Percentiles rank a stretch among this genome's conserved stretches.
Conservation (phyloP, 202 grass and related monocot species). For the Hordeum pubiflorum region DNA sequence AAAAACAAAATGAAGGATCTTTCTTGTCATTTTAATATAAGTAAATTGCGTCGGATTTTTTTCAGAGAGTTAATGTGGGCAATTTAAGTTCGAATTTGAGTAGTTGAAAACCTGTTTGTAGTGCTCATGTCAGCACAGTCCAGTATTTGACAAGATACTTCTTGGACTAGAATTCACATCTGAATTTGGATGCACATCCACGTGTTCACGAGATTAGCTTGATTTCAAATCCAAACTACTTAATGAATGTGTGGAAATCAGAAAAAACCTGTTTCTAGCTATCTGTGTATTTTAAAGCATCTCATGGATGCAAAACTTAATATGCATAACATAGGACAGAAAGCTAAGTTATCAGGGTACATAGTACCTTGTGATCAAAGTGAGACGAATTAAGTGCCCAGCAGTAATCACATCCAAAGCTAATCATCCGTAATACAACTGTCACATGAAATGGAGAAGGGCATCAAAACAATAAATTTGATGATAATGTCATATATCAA, state of each 20-base stretch:
- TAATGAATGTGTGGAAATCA: background rate
- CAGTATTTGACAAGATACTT: background rate
- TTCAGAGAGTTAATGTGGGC: background rate
- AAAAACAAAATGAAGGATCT: background rate
- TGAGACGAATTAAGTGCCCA: constrained; percentile 40
- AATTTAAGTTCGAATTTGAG: background rate
- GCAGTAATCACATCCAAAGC: constrained; percentile 95
- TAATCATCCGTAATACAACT: constrained; percentile 91
- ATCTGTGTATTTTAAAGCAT: background rate
- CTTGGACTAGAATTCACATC: background rate
- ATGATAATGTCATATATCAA: background rate
- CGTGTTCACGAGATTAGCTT: background rate
- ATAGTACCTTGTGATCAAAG: constrained; percentile 79
- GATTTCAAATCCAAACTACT: background rate
- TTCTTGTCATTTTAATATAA: constrained; percentile 1
- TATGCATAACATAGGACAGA: background rate
- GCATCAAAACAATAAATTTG: background rate
- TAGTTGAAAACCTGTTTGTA: background rate
- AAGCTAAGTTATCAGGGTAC: background rate
- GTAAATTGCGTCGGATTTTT: background rate
- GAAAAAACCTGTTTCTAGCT: background rate
- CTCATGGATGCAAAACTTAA: background rate
- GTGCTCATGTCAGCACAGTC: no score
- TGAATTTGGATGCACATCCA: background rate
- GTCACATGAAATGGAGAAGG: constrained; percentile 23